Percentiles rank a stretch among this genome's conserved stretches.
These are phyloP conservation scores for Rubia occidens DNA, from an alignment of 305 asterid genomes.

Conservation along the genomic window DNA sequence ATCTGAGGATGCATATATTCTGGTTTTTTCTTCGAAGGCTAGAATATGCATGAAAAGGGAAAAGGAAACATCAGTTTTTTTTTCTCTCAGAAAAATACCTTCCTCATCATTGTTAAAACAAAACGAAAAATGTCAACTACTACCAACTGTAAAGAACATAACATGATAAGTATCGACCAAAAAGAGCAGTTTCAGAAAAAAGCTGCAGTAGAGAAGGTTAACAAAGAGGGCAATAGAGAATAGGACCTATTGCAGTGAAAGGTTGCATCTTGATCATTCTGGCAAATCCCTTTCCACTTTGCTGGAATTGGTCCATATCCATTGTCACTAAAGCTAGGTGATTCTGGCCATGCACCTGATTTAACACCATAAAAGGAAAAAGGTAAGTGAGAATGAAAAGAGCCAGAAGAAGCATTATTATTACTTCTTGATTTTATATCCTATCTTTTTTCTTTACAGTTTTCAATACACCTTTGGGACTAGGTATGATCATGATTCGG, in stretches of 20 bases:
- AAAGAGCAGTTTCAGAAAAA: background rate
- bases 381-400: too few relatives aligned
- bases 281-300: constrained; percentile 82
- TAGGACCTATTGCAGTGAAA: constrained; percentile 71
- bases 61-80: too few relatives aligned
- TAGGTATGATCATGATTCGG: too few relatives aligned
- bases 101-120: too few relatives aligned
- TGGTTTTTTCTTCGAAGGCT: too few relatives aligned
- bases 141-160: background rate
- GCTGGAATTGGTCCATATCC: constrained; percentile 56
- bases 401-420: too few relatives aligned
- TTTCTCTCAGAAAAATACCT: too few relatives aligned
- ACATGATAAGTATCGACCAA: background rate
- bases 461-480: too few relatives aligned
- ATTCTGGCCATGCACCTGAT: constrained; percentile 82
- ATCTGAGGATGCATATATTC: background rate
- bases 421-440: too few relatives aligned
- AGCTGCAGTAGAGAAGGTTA: background rate
- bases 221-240: background rate
- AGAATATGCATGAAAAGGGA: too few relatives aligned
- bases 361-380: background rate
- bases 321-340: constrained; percentile 65
- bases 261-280: constrained; percentile 46
- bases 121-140: too few relatives aligned
- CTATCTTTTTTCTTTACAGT: too few relatives aligned